Conservation (phyloP, 2,329 filamentous ascomycete species). For the Lasiodiplodia hormozganensis region DNA sequence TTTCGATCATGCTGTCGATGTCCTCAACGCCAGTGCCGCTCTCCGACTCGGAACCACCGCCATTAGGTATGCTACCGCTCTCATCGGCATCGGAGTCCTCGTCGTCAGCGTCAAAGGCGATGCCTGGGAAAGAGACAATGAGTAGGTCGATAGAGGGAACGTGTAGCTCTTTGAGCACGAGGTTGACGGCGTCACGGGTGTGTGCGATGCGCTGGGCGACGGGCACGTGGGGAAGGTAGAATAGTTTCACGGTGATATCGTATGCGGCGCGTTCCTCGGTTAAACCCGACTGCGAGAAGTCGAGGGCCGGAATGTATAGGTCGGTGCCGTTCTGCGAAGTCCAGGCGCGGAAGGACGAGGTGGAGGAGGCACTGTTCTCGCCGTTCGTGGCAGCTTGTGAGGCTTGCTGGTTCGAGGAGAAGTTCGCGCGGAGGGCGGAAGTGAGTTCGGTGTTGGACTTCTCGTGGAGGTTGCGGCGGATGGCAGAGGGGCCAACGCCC, state of each 20-base stretch:
- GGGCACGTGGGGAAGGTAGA: slow-evolving; percentile 80
- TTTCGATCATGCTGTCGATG: slow-evolving; percentile 70
- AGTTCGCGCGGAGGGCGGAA: slow-evolving; percentile 84
- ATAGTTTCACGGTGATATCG: slow-evolving; percentile 94
- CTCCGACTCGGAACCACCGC: slow-evolving; percentile 35
- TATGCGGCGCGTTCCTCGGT: slow-evolving; percentile 84
- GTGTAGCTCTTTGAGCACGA: slow-evolving; percentile 82
- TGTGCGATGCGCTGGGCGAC: slow-evolving; percentile 70
- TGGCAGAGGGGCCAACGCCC: slow-evolving; percentile 80
- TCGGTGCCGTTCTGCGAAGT: slow-evolving; percentile 61
- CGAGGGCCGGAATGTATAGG: slow-evolving; percentile 79
- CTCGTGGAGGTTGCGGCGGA: slow-evolving; percentile 76
- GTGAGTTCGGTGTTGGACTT: slow-evolving; percentile 94
- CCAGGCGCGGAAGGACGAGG: slow-evolving; percentile 64
- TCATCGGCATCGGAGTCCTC: slow-evolving; percentile 71
- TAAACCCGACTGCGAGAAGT: slow-evolving; percentile 74
- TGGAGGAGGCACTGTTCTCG: slow-evolving; percentile 38
- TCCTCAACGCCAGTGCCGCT: slow-evolving; percentile 54
- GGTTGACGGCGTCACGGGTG: slow-evolving; percentile 76
- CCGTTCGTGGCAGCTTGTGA: slow-evolving; percentile 33
- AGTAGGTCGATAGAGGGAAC: slow-evolving; percentile 81
- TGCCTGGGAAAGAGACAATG: slow-evolving; percentile 90
- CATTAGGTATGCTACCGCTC: slow-evolving; percentile 31
- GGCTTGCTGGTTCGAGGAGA: slow-evolving; percentile 74
- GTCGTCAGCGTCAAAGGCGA: slow-evolving; percentile 92